Base-by-base conservation (phyloP, 2,329 filamentous ascomycete species). In the Xylariaceae sp. region DNA sequence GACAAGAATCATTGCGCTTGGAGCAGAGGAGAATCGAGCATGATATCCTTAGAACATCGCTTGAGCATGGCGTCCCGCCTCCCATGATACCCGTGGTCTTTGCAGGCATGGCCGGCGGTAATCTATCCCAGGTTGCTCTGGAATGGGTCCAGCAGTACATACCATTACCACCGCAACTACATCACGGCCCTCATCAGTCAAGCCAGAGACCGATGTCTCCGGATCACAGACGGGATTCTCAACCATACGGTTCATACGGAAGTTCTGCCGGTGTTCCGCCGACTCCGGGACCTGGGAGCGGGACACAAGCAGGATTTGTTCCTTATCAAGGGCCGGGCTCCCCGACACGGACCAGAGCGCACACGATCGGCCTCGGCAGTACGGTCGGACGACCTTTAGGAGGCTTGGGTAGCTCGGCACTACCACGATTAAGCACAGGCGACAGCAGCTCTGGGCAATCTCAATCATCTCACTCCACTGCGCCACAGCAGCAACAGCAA, bases 71-170 rank as follows among this genome's bases (percentile, higher is more conserved):
- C 9, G 84, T 92, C 54, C 88, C 89, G 8, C 88, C 88, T 10
- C 81, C 86, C 41, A 84, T 92, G 80, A 81, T 92, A 30, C 89
- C 89, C 5, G 76, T 90, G 60, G 85, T 92, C 23, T 91, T 92
- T 73, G 83, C 86, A 10, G 86, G 87, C 49, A 87, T 90, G 79
- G 82, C 82, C 51, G 86, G 86, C 45, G 85, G 84, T 41, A 77
- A 79, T 57, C 73, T 88, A 34, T 78, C 86, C 17, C 84, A 83
- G 63, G 78, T 81, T 37, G 82, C 83, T 2, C 66, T 89, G 56
- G 88, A 90, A 69, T 87, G 82, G 82, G 82, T 84, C 10, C 87
- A 90, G 69, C 86, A 89, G 67, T 85, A 79, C 87, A 71, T 76
- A 78, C 57, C 75, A 37, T 47, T 49, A 75, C 58, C 82, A 77